Evolutionary conservation across 176 grass and related monocot species (phyloP).

Genomic region (Carex pumila): DNA sequence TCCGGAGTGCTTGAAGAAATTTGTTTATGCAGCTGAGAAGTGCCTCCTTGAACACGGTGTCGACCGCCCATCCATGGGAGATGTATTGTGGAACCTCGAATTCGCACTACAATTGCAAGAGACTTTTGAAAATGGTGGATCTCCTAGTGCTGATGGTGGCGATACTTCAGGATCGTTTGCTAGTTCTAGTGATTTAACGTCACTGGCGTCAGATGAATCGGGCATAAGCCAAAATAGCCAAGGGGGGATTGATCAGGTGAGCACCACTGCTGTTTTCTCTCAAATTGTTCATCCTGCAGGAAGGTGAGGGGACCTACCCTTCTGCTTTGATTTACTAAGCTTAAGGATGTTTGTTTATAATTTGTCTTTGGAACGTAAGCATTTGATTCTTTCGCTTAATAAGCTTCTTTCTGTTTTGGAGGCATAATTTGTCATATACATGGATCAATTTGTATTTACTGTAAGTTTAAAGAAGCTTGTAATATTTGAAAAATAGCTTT

Average conservation of each 20-base stretch:
- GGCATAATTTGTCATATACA: neutral
- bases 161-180: slow-evolving; percentile 10
- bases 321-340: neutral
- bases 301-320: neutral
- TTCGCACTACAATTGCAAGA: slow-evolving; percentile 20
- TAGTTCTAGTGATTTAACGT: neutral
- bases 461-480: slow-evolving; percentile 4
- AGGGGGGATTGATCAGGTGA: neutral
- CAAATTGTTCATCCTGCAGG: slow-evolving; percentile 9
- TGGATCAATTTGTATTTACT: neutral
- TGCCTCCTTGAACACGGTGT: slow-evolving; percentile 13
- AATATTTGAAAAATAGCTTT: slow-evolving; percentile 11
- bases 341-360: slow-evolving; percentile 13
- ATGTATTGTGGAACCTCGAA: slow-evolving; percentile 19
- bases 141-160: neutral
- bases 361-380: neutral
- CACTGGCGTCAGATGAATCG: neutral
- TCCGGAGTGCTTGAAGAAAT: slow-evolving; percentile 19
- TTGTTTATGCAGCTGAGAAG: slow-evolving; percentile 13
- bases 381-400: slow-evolving; percentile 2
- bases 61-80: slow-evolving; percentile 21
- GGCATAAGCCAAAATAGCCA: neutral
- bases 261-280: slow-evolving; percentile 1
- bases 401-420: neutral
- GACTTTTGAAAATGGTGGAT: neutral